Conservation (phyloP, 1,284 basidiomycete genomes). For the Lentinus polychrous region DNA sequence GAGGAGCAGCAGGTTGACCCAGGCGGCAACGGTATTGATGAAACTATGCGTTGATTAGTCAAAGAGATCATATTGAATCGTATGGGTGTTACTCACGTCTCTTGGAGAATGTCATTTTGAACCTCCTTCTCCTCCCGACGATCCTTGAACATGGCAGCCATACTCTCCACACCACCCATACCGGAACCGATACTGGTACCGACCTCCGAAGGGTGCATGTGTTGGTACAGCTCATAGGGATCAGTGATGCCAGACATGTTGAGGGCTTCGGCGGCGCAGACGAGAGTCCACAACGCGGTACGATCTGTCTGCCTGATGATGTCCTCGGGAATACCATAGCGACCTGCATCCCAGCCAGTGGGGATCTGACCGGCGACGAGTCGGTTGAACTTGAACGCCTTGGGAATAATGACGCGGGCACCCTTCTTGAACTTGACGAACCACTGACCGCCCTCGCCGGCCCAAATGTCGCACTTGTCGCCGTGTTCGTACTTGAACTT, state of each 20-base stretch:
- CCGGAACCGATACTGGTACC: slow-evolving; percentile 91
- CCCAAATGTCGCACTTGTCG: slow-evolving; percentile 95
- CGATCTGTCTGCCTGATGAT: slow-evolving; percentile 94
- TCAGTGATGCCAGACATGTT: slow-evolving; percentile 97
- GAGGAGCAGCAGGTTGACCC: slow-evolving; percentile 91
- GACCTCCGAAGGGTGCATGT: slow-evolving; percentile 95
- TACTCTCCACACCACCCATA: slow-evolving; percentile 91
- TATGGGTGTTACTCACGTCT: slow-evolving; percentile 93
- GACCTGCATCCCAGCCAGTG: slow-evolving; percentile 93
- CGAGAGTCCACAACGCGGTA: slow-evolving; percentile 94
- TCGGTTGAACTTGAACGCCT: slow-evolving; percentile 92
- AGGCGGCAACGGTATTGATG: slow-evolving; percentile 97
- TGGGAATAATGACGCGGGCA: slow-evolving; percentile 88
- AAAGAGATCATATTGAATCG: too few species aligned
- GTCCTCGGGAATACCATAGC: slow-evolving; percentile 97
- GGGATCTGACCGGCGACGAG: slow-evolving; percentile 95
- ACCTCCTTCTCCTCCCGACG: slow-evolving; percentile 96
- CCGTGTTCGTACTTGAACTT: slow-evolving; percentile 97
- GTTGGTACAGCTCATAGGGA: slow-evolving; percentile 94
- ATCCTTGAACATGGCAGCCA: slow-evolving; percentile 97
- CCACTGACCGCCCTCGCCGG: slow-evolving; percentile 85
- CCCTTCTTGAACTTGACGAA: slow-evolving; percentile 99
- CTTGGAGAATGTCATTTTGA: slow-evolving; percentile 97
- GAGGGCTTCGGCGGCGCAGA: slow-evolving; percentile 90
- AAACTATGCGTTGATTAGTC: slow-evolving; percentile 44